Conservation (phyloP, 768 basidiomycete genomes). For the Lactarius hengduanensis region DNA sequence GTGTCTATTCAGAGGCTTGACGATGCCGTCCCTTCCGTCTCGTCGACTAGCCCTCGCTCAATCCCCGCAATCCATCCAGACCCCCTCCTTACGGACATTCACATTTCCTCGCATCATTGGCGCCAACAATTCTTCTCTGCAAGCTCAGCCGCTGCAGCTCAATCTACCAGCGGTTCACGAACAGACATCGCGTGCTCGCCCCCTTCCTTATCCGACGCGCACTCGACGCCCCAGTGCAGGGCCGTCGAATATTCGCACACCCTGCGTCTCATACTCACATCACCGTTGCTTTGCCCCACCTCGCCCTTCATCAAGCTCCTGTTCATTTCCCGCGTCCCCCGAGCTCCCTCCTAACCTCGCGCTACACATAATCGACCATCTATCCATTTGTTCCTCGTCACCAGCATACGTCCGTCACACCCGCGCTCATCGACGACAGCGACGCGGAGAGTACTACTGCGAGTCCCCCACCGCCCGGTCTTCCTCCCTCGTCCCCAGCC, state of each 20-base stretch:
- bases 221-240: slow-evolving; percentile 47
- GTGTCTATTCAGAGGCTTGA: slow-evolving; percentile 69
- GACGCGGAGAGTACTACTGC: slow-evolving; percentile 31
- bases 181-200: slow-evolving; percentile 47
- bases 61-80: slow-evolving; percentile 43
- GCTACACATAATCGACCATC: slow-evolving; percentile 22
- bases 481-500: slow-evolving; percentile 19
- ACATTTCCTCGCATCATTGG: slow-evolving; percentile 73
- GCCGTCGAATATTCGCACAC: slow-evolving; percentile 23
- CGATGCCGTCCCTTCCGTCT: slow-evolving; percentile 44
- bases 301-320: slow-evolving; percentile 35
- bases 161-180: slow-evolving; percentile 29
- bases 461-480: slow-evolving; percentile 27
- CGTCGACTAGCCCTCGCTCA: slow-evolving; percentile 58
- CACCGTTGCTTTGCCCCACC: slow-evolving; percentile 32
- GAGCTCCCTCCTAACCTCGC: slow-evolving; percentile 43
- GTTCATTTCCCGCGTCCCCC: slow-evolving; percentile 58
- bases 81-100: slow-evolving; percentile 49
- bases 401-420: slow-evolving; percentile 41
- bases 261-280: slow-evolving; percentile 33
- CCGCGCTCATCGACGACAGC: slow-evolving; percentile 26
- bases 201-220: slow-evolving; percentile 42
- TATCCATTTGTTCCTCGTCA: slow-evolving; percentile 34
- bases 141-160: slow-evolving; percentile 26
- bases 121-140: slow-evolving; percentile 44